phyloP scores from a whole-genome alignment of 768 basidiomycete genomes.

The Tulasnella sp. region DNA sequence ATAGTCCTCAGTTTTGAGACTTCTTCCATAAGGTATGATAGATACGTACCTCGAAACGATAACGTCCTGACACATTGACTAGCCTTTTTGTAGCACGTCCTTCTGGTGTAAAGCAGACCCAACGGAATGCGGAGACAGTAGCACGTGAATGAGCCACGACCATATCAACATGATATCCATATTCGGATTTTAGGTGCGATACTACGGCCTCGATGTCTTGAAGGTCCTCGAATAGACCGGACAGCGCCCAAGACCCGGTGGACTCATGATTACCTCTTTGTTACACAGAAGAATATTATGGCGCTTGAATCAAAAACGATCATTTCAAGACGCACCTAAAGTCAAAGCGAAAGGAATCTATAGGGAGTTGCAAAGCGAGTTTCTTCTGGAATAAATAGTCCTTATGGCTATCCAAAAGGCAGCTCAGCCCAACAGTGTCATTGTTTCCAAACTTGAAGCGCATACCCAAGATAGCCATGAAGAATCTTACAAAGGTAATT shows the following conservation, averaged over 20 bases:
- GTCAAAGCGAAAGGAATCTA: slow-evolving; percentile 79
- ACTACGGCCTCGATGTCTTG: slow-evolving; percentile 56
- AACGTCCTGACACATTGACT: slow-evolving; percentile 65
- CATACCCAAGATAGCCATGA: slow-evolving; percentile 68
- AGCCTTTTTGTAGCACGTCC: slow-evolving; percentile 37
- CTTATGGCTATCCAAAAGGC: slow-evolving; percentile 45
- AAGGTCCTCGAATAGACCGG: slow-evolving; percentile 45
- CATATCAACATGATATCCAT: slow-evolving; percentile 56
- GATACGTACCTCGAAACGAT: slow-evolving; percentile 58
- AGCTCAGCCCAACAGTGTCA: neutral
- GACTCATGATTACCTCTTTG: slow-evolving; percentile 67
- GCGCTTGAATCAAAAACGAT: neutral
- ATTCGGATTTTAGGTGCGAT: slow-evolving; percentile 40
- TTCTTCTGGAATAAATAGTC: slow-evolving; percentile 72
- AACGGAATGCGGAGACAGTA: slow-evolving; percentile 49
- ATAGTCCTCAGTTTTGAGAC: neutral
- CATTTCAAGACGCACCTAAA: slow-evolving; percentile 43
- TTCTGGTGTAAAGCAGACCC: slow-evolving; percentile 51
- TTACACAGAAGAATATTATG: neutral
- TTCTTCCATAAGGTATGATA: neutral
- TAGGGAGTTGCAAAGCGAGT: slow-evolving; percentile 47
- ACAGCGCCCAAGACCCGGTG: slow-evolving; percentile 49
- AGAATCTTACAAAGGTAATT: slow-evolving; percentile 39
- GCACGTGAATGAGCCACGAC: slow-evolving; percentile 72
- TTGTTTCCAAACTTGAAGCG: neutral